These are phyloP conservation scores for Chlorella ohadii DNA, from an alignment of 139 green algal species.

Conservation along the genomic window DNA sequence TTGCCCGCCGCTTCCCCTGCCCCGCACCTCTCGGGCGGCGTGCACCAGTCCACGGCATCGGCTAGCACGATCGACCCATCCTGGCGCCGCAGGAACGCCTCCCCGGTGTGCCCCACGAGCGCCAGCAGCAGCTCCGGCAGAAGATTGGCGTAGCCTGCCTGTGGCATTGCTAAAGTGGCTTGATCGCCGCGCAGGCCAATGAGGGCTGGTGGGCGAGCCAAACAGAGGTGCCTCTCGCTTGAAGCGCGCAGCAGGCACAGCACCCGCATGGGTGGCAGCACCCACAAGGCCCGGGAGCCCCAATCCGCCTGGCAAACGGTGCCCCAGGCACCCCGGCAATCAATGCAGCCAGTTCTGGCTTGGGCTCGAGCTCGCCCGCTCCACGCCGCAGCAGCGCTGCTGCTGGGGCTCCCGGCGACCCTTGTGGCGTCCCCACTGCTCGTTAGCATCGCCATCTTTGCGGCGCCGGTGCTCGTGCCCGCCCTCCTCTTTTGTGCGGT, in stretches of 20 bases:
- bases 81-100: constrained; percentile 76
- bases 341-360: neutral
- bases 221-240: no score
- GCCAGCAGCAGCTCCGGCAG: constrained; percentile 86
- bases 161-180: no score
- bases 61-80: neutral
- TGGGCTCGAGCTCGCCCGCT: neutral
- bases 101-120: constrained; percentile 79
- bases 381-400: neutral
- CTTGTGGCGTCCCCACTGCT: neutral
- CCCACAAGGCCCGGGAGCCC: no score
- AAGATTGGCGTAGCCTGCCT: constrained; percentile 44
- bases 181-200: no score
- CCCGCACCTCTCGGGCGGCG: constrained; percentile 44
- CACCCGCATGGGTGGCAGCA: no score
- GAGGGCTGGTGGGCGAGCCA: no score
- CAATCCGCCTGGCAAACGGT: no score
- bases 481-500: neutral
- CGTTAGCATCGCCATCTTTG: neutral
- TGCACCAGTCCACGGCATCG: constrained; percentile 46
- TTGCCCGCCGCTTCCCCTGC: no score
- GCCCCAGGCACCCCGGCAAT: no score
- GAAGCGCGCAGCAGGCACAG: no score
- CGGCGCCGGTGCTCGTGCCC: neutral
- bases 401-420: neutral